phyloP scores from a whole-genome alignment of 2,329 filamentous ascomycete species.

The Pseudocercospora macadamiae region DNA sequence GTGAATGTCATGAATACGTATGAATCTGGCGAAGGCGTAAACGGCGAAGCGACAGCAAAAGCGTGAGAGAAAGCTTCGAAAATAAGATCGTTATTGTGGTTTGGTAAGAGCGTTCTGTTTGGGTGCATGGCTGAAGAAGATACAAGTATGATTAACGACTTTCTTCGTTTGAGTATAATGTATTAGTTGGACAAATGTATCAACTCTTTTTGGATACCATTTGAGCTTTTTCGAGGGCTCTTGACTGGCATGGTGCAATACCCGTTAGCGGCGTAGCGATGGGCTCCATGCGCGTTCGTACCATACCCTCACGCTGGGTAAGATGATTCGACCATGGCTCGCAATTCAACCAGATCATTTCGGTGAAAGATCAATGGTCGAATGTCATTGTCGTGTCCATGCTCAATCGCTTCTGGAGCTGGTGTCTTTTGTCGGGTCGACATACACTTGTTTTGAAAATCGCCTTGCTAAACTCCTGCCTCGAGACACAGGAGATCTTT shows the following conservation, averaged over 20 bases:
- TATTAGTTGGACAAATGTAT: not conserved
- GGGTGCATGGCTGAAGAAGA: not conserved
- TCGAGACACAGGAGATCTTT: too few species aligned
- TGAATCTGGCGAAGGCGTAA: not conserved
- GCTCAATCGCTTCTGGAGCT: too few species aligned
- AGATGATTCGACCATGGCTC: too few species aligned
- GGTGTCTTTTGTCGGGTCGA: too few species aligned
- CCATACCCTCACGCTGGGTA: too few species aligned
- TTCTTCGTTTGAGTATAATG: not conserved
- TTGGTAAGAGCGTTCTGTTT: not conserved
- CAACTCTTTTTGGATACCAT: not conserved
- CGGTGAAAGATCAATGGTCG: too few species aligned
- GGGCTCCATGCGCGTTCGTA: too few species aligned
- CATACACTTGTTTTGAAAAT: too few species aligned
- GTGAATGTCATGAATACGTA: not conserved
- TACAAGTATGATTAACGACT: constrained; percentile 7
- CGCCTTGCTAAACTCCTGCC: not conserved
- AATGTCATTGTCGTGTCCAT: too few species aligned
- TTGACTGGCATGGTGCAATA: not conserved
- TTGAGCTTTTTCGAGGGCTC: not conserved
- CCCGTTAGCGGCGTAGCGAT: too few species aligned
- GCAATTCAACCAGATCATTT: too few species aligned
- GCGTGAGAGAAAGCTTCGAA: too few species aligned
- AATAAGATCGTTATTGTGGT: not conserved
- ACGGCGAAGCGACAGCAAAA: not conserved